Conservation (phyloP, 345 rosid species). For the Rhizophora apiculata region DNA sequence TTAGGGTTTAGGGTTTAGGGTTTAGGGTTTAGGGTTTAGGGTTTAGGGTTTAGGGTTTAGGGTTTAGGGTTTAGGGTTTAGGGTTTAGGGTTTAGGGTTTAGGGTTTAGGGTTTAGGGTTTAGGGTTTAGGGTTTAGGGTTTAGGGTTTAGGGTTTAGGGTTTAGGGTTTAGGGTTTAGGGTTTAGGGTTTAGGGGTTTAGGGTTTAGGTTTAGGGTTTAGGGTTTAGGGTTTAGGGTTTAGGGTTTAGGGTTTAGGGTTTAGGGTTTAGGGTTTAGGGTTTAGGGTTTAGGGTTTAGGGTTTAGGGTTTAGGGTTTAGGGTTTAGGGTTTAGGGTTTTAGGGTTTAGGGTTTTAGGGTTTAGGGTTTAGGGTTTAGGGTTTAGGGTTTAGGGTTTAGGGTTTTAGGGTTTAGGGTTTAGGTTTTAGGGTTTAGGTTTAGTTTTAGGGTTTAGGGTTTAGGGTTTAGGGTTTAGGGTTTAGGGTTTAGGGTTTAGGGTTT, state of each 20-base stretch:
- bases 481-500: no score
- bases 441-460: no score
- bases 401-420: no score
- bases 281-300: no score
- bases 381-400: no score
- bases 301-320: no score
- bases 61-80: constrained; percentile 6
- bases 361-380: no score
- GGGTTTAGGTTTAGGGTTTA: constrained; percentile 2
- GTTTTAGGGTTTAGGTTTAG: no score
- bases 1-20: constrained; percentile 6
- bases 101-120: no score
- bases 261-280: constrained; percentile 24
- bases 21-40: constrained; percentile 4
- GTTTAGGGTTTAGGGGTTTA: not conserved
- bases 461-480: no score
- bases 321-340: no score
- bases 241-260: constrained; percentile 20
- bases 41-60: constrained; percentile 4
- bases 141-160: not conserved
- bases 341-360: no score
- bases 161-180: not conserved
- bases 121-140: not conserved
- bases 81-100: constrained; percentile 2
- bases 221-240: constrained; percentile 7